A percentile compares a stretch with the other conserved stretches of the same genome.
These are phyloP conservation scores for Asterophora parasitica DNA, from an alignment of 768 basidiomycete genomes.

Conservation along the genomic window DNA sequence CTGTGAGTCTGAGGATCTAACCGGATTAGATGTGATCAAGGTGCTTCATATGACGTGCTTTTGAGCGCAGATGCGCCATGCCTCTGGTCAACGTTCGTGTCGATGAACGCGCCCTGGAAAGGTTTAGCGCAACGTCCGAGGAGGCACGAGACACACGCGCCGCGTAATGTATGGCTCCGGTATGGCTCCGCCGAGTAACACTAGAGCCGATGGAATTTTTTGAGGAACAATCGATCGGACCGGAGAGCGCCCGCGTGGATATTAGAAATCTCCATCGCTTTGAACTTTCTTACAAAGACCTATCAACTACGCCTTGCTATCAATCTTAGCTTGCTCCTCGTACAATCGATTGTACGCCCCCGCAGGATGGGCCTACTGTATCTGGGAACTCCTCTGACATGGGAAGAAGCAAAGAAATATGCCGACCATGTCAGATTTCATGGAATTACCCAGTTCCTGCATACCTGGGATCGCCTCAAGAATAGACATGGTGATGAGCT, in stretches of 20 bases:
- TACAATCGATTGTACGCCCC: neutral
- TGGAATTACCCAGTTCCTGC: slow-evolving; percentile 92
- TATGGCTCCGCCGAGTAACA: neutral
- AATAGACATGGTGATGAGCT: slow-evolving; percentile 87
- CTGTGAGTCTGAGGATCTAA: neutral
- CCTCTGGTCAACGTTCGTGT: neutral
- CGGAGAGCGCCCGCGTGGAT: neutral
- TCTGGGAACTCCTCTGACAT: slow-evolving; percentile 87
- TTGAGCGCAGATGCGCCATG: neutral
- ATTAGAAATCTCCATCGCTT: slow-evolving; percentile 17
- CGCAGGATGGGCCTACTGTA: slow-evolving; percentile 81
- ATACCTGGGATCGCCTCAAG: slow-evolving; percentile 91
- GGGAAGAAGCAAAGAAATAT: slow-evolving; percentile 85
- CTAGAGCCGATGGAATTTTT: neutral
- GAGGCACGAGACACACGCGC: neutral
- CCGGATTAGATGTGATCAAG: neutral
- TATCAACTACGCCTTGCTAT: neutral
- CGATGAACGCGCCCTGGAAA: neutral
- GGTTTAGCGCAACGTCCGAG: neutral
- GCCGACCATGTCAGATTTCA: slow-evolving; percentile 88
- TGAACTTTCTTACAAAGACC: slow-evolving; percentile 17
- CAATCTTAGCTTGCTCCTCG: neutral
- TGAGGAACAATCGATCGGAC: slow-evolving; percentile 5
- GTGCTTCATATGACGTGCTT: neutral
- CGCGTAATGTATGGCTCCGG: too few species aligned